These are phyloP conservation scores for Brettanomyces nanus DNA, from an alignment of 805 yeast species.

Conservation along the genomic window DNA sequence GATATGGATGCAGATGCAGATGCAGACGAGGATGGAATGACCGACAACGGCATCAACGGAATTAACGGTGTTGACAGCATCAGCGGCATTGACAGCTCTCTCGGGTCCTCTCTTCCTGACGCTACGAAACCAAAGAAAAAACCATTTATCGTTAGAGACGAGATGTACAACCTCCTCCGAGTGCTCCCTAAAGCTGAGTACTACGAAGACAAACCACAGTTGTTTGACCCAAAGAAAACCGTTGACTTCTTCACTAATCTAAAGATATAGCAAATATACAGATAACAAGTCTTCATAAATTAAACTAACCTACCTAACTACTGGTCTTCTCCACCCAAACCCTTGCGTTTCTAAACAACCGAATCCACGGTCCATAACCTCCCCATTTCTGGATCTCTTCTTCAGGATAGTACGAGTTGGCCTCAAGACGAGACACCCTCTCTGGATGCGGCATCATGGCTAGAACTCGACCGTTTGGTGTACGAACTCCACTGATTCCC, in stretches of 20 bases:
- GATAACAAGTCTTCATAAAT: neutral
- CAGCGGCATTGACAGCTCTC: conserved; percentile 8
- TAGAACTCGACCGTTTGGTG: conserved; percentile 88
- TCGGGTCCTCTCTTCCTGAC: neutral
- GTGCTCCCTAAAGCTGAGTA: conserved; percentile 54
- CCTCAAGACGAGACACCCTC: conserved; percentile 78
- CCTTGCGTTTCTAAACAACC: conserved; percentile 87
- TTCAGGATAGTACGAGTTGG: conserved; percentile 84
- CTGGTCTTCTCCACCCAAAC: conserved; percentile 58
- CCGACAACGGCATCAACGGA: conserved; percentile 9
- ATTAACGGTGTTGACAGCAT: neutral
- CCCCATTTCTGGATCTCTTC: conserved; percentile 58
- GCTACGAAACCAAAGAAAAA: conserved; percentile 10
- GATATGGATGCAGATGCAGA: conserved; percentile 10
- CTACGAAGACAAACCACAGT: conserved; percentile 36
- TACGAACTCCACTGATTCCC: conserved; percentile 87
- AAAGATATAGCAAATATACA: neutral
- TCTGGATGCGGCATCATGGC: conserved; percentile 99
- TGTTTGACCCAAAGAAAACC: conserved; percentile 48
- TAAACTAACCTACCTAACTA: neutral
- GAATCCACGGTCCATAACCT: conserved; percentile 91
- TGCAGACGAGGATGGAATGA: neutral
- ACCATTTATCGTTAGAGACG: conserved; percentile 30
- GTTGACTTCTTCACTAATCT: conserved; percentile 24
- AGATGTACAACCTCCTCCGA: conserved; percentile 42